phyloP scores from a whole-genome alignment of 306 rosid genomes.

The Gastrolobium bilobum region DNA sequence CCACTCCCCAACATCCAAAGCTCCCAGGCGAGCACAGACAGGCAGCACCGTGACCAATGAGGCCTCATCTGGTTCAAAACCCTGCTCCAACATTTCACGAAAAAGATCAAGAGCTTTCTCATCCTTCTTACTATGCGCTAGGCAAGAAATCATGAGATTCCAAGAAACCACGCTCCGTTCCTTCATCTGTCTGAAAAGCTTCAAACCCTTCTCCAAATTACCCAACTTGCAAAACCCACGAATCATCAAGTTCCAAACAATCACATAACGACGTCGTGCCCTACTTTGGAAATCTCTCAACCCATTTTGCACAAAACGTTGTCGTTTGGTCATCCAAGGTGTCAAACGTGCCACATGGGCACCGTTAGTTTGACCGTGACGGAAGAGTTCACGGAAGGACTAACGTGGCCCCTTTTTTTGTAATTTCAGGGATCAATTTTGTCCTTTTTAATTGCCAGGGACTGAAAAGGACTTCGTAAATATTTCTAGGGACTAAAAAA shows the following conservation, averaged over 20 bases:
- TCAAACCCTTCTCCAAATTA: constrained; percentile 53
- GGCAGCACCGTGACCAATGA: constrained; percentile 78
- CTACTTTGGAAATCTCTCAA: too few relatives aligned
- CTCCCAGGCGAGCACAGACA: constrained; percentile 78
- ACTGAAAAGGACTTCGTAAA: too few relatives aligned
- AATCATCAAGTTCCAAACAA: constrained; percentile 82
- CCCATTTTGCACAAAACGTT: too few relatives aligned
- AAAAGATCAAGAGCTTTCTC: constrained; percentile 68
- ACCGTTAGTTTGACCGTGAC: too few relatives aligned
- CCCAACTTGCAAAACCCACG: constrained; percentile 69
- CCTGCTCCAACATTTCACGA: constrained; percentile 62
- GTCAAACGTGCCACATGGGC: too few relatives aligned
- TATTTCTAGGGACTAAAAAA: too few relatives aligned
- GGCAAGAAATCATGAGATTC: constrained; percentile 68
- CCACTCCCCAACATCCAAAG: constrained; percentile 72
- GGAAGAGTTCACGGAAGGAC: too few relatives aligned
- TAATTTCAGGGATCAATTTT: too few relatives aligned
- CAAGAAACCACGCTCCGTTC: constrained; percentile 71
- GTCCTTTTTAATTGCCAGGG: too few relatives aligned
- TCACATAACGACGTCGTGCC: constrained; percentile 20
- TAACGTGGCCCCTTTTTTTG: too few relatives aligned
- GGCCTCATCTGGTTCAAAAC: constrained; percentile 76
- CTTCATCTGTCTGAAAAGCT: constrained; percentile 64
- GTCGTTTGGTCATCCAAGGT: too few relatives aligned
- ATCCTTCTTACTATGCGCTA: constrained; percentile 58